A percentile compares a stretch with the other conserved stretches of the same genome.
These are phyloP conservation scores for Dendrocalamus sinicus DNA, from an alignment of 176 grass and related monocot genomes.

Conservation along the genomic window DNA sequence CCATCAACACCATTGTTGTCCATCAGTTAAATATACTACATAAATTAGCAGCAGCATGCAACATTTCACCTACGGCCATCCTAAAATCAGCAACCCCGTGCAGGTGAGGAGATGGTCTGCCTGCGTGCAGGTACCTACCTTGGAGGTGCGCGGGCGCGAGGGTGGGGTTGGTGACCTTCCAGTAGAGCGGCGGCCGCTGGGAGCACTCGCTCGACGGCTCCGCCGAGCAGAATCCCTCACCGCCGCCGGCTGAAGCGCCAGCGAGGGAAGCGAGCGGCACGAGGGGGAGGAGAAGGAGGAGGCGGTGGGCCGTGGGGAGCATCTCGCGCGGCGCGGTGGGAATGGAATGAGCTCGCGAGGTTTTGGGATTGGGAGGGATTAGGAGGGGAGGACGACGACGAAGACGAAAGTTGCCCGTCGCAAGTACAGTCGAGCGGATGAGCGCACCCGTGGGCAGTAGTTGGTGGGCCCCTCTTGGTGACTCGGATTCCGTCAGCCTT, in stretches of 20 bases:
- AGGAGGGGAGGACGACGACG: neutral
- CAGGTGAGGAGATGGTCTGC: neutral
- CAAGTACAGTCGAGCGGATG: neutral
- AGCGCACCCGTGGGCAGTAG: neutral
- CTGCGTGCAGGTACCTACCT: slow-evolving; percentile 45
- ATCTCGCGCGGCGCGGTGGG: slow-evolving; percentile 26
- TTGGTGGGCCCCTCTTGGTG: neutral
- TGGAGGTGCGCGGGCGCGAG: slow-evolving; percentile 68
- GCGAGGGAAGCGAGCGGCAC: slow-evolving; percentile 15
- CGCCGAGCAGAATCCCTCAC: slow-evolving; percentile 63
- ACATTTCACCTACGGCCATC: slow-evolving; percentile 4
- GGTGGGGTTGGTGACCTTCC: slow-evolving; percentile 84
- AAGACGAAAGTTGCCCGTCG: neutral
- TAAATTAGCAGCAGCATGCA: neutral
- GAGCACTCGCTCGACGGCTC: slow-evolving; percentile 46
- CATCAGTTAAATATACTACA: neutral
- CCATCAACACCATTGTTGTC: neutral
- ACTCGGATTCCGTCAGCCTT: neutral
- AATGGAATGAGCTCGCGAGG: neutral
- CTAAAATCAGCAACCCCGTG: neutral
- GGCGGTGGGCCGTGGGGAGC: slow-evolving; percentile 11
- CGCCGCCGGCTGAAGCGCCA: slow-evolving; percentile 17
- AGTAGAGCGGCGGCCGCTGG: slow-evolving; percentile 58
- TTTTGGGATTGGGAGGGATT: neutral
- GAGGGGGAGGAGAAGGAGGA: slow-evolving; percentile 18